A percentile compares a stretch with the other conserved stretches of the same genome.
Conservation (phyloP, 2,329 filamentous ascomycete species). For the Pseudogymnoascus sp. region DNA sequence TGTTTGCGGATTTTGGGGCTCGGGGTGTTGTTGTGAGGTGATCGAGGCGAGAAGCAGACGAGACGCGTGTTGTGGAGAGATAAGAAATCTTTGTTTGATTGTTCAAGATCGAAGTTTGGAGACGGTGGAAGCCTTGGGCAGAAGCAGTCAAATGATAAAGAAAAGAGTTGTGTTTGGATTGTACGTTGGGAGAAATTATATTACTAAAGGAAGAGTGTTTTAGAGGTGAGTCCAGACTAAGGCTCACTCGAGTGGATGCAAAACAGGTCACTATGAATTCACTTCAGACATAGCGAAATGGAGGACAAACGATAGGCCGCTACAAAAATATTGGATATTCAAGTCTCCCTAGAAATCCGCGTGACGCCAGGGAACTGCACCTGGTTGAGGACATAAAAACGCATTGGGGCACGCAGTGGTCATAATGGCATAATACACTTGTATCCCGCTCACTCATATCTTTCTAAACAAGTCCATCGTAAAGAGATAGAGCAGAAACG, state of each 20-base stretch:
- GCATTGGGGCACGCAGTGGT: background rate
- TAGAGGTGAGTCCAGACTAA: too few species aligned
- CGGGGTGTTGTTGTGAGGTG: background rate
- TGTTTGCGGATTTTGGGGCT: background rate
- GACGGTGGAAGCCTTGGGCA: background rate
- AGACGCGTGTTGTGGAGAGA: background rate
- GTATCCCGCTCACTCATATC: background rate
- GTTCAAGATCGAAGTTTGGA: too few species aligned
- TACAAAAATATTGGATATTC: constrained; percentile 7
- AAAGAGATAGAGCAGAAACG: constrained; percentile 90
- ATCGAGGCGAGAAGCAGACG: background rate
- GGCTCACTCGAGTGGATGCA: background rate
- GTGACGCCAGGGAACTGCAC: background rate
- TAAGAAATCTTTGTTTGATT: background rate
- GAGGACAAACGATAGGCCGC: background rate
- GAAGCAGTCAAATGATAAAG: background rate
- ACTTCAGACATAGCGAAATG: background rate
- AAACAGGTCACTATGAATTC: background rate
- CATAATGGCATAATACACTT: constrained; percentile 11
- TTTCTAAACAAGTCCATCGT: constrained; percentile 83
- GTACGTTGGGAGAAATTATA: background rate
- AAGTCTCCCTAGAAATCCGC: background rate
- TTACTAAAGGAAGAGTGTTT: background rate
- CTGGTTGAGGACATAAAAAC: background rate
- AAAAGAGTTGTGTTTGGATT: background rate